Percentiles rank a stretch among this genome's conserved stretches.
phyloP scores from a whole-genome alignment of 805 yeast species.

The Novakomyces olei region DNA sequence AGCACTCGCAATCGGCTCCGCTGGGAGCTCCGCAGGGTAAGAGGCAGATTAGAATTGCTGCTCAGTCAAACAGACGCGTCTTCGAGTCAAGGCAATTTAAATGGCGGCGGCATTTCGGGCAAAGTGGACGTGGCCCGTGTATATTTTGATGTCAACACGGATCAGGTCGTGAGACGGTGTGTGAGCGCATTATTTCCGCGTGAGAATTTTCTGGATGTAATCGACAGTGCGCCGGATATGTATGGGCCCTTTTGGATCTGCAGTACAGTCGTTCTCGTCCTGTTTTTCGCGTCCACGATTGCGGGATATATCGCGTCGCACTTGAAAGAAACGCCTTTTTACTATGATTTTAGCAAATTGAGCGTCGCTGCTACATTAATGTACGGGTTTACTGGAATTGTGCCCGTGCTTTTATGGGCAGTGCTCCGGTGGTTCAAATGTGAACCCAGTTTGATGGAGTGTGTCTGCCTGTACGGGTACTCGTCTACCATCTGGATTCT shows the following conservation, averaged over 20 bases:
- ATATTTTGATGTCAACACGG: slow-evolving; percentile 52
- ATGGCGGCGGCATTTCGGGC: too few species aligned
- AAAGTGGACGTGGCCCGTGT: too few species aligned
- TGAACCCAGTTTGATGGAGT: slow-evolving; percentile 28
- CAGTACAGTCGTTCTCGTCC: slow-evolving; percentile 49
- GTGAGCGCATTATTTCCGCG: slow-evolving; percentile 36
- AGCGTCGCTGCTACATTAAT: slow-evolving; percentile 47
- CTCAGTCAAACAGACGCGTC: too few species aligned
- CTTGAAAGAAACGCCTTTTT: slow-evolving; percentile 26
- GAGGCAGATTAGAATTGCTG: too few species aligned
- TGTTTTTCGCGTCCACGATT: slow-evolving; percentile 56
- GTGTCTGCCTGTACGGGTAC: slow-evolving; percentile 66
- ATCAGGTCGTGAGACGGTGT: slow-evolving; percentile 34
- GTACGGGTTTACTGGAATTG: slow-evolving; percentile 47
- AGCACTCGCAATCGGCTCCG: too few species aligned
- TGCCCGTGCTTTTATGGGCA: slow-evolving; percentile 37
- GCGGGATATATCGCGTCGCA: slow-evolving; percentile 37
- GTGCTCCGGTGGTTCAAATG: slow-evolving; percentile 34
- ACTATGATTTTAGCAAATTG: slow-evolving; percentile 37
- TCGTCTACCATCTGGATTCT: slow-evolving; percentile 74
- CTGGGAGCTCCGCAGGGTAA: too few species aligned
- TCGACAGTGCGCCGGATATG: slow-evolving; percentile 38
- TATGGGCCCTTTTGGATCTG: slow-evolving; percentile 87
- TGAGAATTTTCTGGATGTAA: slow-evolving; percentile 16
- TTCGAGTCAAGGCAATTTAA: too few species aligned